These are phyloP conservation scores for Aspergillus caelatus DNA, from an alignment of 2,329 filamentous ascomycete genomes.

Conservation along the genomic window DNA sequence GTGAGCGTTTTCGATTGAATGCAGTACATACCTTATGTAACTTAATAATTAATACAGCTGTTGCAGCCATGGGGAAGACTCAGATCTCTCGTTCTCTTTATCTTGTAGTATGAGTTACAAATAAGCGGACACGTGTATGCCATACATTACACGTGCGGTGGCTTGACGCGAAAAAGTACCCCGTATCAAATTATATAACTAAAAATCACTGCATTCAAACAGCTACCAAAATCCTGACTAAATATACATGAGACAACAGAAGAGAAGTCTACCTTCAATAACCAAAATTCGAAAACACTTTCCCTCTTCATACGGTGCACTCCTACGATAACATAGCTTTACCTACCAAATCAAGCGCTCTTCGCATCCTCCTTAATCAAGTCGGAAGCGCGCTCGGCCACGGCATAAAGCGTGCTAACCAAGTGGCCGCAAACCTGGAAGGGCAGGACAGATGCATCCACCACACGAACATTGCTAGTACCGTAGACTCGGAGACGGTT, in stretches of 20 bases:
- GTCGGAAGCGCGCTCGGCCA: constrained; percentile 36
- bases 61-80: not conserved
- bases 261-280: not conserved
- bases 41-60: constrained; percentile 1
- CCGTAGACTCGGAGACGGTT: constrained; percentile 35
- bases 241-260: not conserved
- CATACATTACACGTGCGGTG: not conserved
- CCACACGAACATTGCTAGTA: constrained; percentile 37
- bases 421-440: constrained; percentile 35
- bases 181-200: not conserved
- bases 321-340: not conserved
- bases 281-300: not conserved
- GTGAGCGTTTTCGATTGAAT: constrained; percentile 33
- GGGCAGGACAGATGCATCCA: constrained; percentile 38
- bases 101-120: not conserved
- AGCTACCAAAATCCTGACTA: not conserved
- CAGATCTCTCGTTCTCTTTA: not conserved
- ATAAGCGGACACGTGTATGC: too few relatives aligned
- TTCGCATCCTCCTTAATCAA: constrained; percentile 29
- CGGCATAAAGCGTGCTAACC: constrained; percentile 34
- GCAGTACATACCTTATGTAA: constrained; percentile 28
- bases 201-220: not conserved
- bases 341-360: not conserved
- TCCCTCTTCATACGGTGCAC: not conserved
- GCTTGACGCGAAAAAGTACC: not conserved